These are phyloP conservation scores for Amanita pallidorosea DNA, from an alignment of 768 basidiomycete species.

Conservation along the genomic window DNA sequence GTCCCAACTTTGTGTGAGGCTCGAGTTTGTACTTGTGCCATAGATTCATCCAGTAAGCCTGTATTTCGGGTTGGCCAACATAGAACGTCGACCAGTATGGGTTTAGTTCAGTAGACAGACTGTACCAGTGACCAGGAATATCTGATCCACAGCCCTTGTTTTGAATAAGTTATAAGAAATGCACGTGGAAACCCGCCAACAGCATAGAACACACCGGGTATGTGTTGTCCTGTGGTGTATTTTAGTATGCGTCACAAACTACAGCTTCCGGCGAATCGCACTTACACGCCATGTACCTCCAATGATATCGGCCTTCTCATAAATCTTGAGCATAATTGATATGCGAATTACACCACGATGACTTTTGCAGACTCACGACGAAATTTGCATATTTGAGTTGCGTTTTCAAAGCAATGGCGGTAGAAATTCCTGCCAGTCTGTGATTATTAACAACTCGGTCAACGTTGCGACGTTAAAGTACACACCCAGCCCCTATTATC, in stretches of 20 bases:
- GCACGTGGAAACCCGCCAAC: background rate
- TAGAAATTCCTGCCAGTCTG: slow-evolving; percentile 37
- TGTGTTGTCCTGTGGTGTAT: slow-evolving; percentile 33
- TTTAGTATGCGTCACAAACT: background rate
- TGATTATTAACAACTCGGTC: too few relatives aligned
- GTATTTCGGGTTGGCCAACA: slow-evolving; percentile 37
- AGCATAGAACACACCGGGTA: slow-evolving; percentile 29
- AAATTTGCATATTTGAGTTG: slow-evolving; percentile 36
- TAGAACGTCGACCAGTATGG: slow-evolving; percentile 39
- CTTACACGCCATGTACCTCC: slow-evolving; percentile 51
- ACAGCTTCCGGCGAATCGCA: background rate
- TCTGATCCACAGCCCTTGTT: slow-evolving; percentile 54
- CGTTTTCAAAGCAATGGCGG: slow-evolving; percentile 35
- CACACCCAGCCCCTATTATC: slow-evolving; percentile 43
- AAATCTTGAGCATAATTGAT: slow-evolving; percentile 27
- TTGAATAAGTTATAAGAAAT: background rate
- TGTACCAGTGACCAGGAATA: slow-evolving; percentile 43
- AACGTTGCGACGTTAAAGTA: background rate
- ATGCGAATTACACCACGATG: background rate
- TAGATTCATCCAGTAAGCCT: slow-evolving; percentile 37
- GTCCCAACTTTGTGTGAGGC: slow-evolving; percentile 29
- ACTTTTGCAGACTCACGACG: slow-evolving; percentile 22
- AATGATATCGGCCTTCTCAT: slow-evolving; percentile 33
- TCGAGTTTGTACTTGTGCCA: slow-evolving; percentile 33
- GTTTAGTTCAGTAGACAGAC: slow-evolving; percentile 42